These are phyloP conservation scores for Sphenostylis stenocarpa DNA, from an alignment of 306 rosid genomes.

Conservation along the genomic window DNA sequence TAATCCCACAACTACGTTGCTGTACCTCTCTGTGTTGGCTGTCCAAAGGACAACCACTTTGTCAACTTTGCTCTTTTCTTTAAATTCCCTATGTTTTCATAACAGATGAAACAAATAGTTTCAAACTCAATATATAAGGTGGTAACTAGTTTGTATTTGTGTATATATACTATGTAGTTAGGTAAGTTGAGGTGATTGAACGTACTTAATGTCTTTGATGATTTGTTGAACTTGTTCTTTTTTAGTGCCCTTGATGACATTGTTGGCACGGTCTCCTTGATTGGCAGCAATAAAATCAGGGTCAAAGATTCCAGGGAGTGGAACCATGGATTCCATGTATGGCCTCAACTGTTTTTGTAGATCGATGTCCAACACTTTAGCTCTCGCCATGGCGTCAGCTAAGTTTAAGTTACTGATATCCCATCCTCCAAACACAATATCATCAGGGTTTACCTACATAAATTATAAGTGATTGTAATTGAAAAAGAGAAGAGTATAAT, in stretches of 20 bases:
- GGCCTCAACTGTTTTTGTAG: slow-evolving; percentile 91
- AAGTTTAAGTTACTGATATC: slow-evolving; percentile 93
- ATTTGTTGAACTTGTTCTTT: slow-evolving; percentile 82
- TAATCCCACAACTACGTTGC: slow-evolving; percentile 75
- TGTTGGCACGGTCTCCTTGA: slow-evolving; percentile 88
- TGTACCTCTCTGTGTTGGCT: slow-evolving; percentile 97
- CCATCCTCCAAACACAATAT: slow-evolving; percentile 95
- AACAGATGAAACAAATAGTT: slow-evolving; percentile 4
- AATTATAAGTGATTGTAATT: too few species aligned
- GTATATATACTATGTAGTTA: not conserved
- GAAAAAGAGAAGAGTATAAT: too few species aligned
- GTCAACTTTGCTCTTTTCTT: slow-evolving; percentile 82
- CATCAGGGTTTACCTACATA: slow-evolving; percentile 89
- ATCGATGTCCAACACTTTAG: slow-evolving; percentile 88
- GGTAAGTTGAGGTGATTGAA: not conserved
- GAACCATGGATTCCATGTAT: slow-evolving; percentile 96
- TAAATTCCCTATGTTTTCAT: slow-evolving; percentile 63
- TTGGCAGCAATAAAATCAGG: slow-evolving; percentile 97
- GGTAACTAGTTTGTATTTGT: not conserved
- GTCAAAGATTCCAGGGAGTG: slow-evolving; percentile 92
- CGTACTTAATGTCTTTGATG: slow-evolving; percentile 79
- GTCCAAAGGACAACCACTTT: slow-evolving; percentile 96
- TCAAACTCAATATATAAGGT: slow-evolving; percentile 2
- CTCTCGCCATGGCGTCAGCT: slow-evolving; percentile 96
- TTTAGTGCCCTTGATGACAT: slow-evolving; percentile 84